Percentiles rank a stretch among this genome's conserved stretches.
Conservation (phyloP, 306 rosid genomes). For the Glycine soja region DNA sequence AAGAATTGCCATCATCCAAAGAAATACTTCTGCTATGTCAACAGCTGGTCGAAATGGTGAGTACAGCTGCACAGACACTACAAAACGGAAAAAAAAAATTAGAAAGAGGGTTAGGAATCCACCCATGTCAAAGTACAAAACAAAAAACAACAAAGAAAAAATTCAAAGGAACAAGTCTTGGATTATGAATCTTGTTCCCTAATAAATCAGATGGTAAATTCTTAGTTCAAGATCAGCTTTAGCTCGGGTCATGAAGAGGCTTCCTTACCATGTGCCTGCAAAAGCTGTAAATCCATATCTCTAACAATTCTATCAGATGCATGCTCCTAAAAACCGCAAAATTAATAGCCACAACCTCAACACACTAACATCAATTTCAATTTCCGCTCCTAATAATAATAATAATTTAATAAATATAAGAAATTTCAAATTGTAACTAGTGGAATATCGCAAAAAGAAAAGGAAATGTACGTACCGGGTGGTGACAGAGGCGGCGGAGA, state of each 20-base stretch:
- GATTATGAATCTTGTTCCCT: background rate
- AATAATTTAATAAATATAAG: no score
- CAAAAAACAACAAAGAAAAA: no score
- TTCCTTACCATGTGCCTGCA: slow-evolving; percentile 27
- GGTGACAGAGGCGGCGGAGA: slow-evolving; percentile 59
- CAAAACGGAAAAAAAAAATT: slow-evolving; percentile 28
- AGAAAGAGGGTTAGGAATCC: background rate
- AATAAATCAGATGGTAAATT: slow-evolving; percentile 36
- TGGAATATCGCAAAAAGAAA: no score
- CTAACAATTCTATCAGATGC: slow-evolving; percentile 53
- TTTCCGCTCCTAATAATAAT: no score
- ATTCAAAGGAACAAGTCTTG: no score
- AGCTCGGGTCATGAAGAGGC: slow-evolving; percentile 19
- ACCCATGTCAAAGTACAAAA: no score
- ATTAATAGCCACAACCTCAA: no score
- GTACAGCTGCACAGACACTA: slow-evolving; percentile 93
- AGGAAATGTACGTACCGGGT: slow-evolving; percentile 38
- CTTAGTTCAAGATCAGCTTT: slow-evolving; percentile 28
- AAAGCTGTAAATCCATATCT: slow-evolving; percentile 30
- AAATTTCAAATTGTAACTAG: no score
- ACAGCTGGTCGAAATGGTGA: slow-evolving; percentile 85
- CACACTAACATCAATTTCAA: no score
- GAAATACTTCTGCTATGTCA: slow-evolving; percentile 93
- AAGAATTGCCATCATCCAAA: slow-evolving; percentile 94
- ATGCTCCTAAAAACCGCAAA: slow-evolving; percentile 54